Conservation (phyloP, 768 basidiomycete genomes). For the Tylopilus sp. region DNA sequence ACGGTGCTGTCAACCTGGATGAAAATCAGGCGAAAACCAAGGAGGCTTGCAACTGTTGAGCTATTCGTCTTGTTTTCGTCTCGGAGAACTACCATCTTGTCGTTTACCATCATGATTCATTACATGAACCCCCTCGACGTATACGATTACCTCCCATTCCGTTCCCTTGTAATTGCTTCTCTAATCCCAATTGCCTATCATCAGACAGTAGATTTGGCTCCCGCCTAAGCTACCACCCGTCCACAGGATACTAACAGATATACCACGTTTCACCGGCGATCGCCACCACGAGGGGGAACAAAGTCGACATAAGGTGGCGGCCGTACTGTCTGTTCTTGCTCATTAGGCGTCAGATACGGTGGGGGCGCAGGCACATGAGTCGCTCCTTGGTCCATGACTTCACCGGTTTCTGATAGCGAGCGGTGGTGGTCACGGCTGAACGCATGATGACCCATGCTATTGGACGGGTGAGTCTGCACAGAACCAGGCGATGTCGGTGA, state of each 20-base stretch:
- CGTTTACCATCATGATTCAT: slow-evolving; percentile 15
- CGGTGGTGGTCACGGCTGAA: slow-evolving; percentile 29
- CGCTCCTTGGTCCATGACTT: slow-evolving; percentile 34
- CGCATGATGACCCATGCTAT: slow-evolving; percentile 33
- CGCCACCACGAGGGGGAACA: slow-evolving; percentile 12
- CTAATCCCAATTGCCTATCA: slow-evolving; percentile 21
- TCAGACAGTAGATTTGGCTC: slow-evolving; percentile 8
- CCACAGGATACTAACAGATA: background rate
- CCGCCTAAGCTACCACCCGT: background rate
- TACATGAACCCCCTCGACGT: slow-evolving; percentile 21
- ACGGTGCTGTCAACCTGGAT: slow-evolving; percentile 64
- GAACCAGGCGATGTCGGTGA: slow-evolving; percentile 26
- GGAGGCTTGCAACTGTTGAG: slow-evolving; percentile 81
- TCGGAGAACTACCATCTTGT: slow-evolving; percentile 17
- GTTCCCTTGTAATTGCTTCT: slow-evolving; percentile 28
- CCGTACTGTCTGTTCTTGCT: slow-evolving; percentile 50
- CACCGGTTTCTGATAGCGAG: slow-evolving; percentile 31
- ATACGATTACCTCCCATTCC: slow-evolving; percentile 21
- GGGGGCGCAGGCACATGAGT: slow-evolving; percentile 67
- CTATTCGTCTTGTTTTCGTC: slow-evolving; percentile 13
- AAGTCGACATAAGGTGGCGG: slow-evolving; percentile 67
- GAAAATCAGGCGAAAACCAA: slow-evolving; percentile 63
- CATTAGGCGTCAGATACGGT: slow-evolving; percentile 60
- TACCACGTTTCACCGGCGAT: slow-evolving; percentile 10
- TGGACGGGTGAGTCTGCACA: slow-evolving; percentile 17